Conservation (phyloP, 805 yeast species). For the Saturnispora zaruensis region DNA sequence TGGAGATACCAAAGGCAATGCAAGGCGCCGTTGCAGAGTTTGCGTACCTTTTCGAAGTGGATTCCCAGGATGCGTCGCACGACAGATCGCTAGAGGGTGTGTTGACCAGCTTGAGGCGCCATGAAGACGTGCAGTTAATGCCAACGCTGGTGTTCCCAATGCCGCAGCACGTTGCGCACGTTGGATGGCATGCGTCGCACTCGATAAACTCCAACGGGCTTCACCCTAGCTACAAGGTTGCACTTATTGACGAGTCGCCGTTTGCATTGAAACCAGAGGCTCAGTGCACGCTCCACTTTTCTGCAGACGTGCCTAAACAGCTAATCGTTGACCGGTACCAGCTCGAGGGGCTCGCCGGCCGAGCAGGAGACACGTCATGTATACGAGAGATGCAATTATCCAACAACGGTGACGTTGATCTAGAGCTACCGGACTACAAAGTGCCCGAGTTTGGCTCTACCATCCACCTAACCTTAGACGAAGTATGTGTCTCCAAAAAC, state of each 20-base stretch:
- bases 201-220: conserved; percentile 17
- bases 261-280: background rate
- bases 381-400: conserved; percentile 11
- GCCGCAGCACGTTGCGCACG: conserved; percentile 16
- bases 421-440: conserved; percentile 27
- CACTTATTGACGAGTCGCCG: conserved; percentile 2
- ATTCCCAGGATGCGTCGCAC: background rate
- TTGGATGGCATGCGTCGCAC: conserved; percentile 15
- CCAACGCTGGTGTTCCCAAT: conserved; percentile 22
- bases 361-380: background rate
- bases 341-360: conserved; percentile 9
- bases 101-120: conserved; percentile 1
- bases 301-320: conserved; percentile 18
- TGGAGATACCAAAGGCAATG: background rate
- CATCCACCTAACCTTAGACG: conserved; percentile 16
- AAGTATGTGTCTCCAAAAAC: conserved; percentile 7
- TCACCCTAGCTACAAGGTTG: conserved; percentile 23
- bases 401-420: conserved; percentile 20
- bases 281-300: conserved; percentile 2
- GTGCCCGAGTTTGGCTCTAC: conserved; percentile 22
- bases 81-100: conserved; percentile 12
- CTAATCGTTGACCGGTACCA: conserved; percentile 26
- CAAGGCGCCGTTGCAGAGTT: background rate
- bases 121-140: conserved; percentile 8
- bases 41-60: conserved; percentile 2